A percentile compares a stretch with the other conserved stretches of the same genome.
phyloP scores from a whole-genome alignment of 2,329 filamentous ascomycete genomes.

The Talaromyces amestolkiae region DNA sequence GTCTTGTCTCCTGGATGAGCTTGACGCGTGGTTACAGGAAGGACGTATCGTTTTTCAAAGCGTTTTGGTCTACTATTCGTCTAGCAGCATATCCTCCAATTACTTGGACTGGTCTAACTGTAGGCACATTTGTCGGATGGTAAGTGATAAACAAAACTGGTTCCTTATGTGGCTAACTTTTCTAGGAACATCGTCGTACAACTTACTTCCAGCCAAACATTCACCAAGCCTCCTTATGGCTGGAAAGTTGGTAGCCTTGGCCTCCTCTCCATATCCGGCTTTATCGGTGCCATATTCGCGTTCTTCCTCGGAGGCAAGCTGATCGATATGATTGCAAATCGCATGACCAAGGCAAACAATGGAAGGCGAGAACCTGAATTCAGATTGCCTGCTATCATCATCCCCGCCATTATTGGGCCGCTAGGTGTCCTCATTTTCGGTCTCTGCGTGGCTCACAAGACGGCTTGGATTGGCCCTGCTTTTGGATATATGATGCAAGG shows the following conservation, averaged over 20 bases:
- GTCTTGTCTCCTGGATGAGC: not conserved
- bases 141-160: not conserved
- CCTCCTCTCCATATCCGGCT: conserved; percentile 24
- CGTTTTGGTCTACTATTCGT: conserved; percentile 25
- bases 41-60: conserved; percentile 27
- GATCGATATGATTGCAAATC: conserved; percentile 30
- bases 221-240: conserved; percentile 28
- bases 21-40: conserved; percentile 22
- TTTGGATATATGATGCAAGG: not conserved
- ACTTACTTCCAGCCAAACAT: conserved; percentile 28
- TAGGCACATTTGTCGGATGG: conserved; percentile 24
- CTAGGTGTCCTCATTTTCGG: not conserved
- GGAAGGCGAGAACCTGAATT: conserved; percentile 28
- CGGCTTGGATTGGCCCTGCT: not conserved
- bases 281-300: conserved; percentile 22
- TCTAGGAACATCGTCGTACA: conserved; percentile 33
- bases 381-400: conserved; percentile 29
- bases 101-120: conserved; percentile 28
- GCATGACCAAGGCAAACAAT: conserved; percentile 25
- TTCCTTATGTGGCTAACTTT: conserved; percentile 9
- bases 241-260: conserved; percentile 28
- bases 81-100: conserved; percentile 28
- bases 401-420: not conserved
- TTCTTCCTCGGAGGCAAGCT: conserved; percentile 30
- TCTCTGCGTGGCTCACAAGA: not conserved